Conservation (phyloP, 257 asterid genomes). For the Cynanchum wilfordii region DNA sequence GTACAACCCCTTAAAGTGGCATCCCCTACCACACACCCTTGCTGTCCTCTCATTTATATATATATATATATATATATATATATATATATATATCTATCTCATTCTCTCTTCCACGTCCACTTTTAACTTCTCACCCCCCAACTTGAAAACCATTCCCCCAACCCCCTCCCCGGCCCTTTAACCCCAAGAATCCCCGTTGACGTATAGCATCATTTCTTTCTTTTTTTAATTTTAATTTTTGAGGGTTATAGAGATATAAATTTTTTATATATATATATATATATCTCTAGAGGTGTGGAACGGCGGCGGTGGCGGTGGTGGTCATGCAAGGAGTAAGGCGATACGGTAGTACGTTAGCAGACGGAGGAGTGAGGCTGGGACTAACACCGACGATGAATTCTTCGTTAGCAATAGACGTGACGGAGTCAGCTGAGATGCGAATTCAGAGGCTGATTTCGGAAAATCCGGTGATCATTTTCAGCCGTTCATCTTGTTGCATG, state of each 20-base stretch:
- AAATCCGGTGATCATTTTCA: constrained; percentile 78
- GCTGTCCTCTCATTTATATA: constrained; percentile 12
- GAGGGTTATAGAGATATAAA: too few relatives aligned
- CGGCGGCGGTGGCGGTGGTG: not conserved
- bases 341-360: constrained; percentile 30
- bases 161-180: not conserved
- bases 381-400: constrained; percentile 51
- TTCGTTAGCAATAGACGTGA: constrained; percentile 59
- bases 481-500: constrained; percentile 90
- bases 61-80: constrained; percentile 4
- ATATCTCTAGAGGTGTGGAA: too few relatives aligned
- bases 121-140: not conserved
- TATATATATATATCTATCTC: constrained; percentile 6
- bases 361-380: constrained; percentile 64
- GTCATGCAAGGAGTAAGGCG: constrained; percentile 55
- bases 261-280: too few relatives aligned
- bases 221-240: too few relatives aligned
- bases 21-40: constrained; percentile 22
- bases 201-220: not conserved
- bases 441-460: constrained; percentile 76
- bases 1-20: constrained; percentile 4
- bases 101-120: not conserved
- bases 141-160: not conserved
- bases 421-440: constrained; percentile 71
- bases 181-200: constrained; percentile 11